Evolutionary conservation across 2,329 filamentous ascomycete species (phyloP), one percentile per base, ranked within the genome.

Genomic region (Phialophora tarda): DNA sequence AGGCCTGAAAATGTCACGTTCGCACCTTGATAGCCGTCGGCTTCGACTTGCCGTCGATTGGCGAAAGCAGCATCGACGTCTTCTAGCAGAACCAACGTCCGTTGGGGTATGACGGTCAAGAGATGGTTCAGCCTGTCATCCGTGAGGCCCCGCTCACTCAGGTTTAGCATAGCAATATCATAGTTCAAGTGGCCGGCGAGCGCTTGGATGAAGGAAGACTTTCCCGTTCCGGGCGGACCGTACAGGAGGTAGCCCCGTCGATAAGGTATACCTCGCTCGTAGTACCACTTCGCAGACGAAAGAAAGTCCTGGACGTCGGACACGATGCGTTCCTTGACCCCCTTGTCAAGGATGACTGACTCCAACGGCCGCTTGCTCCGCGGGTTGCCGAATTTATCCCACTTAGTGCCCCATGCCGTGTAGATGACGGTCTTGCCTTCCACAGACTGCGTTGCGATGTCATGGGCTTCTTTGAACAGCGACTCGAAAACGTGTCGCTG

Each of bases 341-440:
- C 93, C 64, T 89, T 81, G 70, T 96, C 92, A 23, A 97, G 81
- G 5, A 98, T 87, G 4, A 99, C 95, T 1, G 93, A 97, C 11
- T 90, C 88, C 14, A 98, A 81, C 0, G 95, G 94, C 38, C 95
- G 85, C 79, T 98, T 97, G 71, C 90, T 88, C 71, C 93, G 88
- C 26, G 95, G 88, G 69, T 93, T 87, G 8, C 95, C 95, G 72
- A 98, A 90, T 12, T 86, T 87, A 66, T 88, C 84, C 95, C 95
- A 99, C 70, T 92, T 89, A 71, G 92, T 89, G 30, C 91, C 91
- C 76, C 91, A 87, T 24, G 91, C 90, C 26, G 91, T 93, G 78
- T 95, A 97, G 62, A 99, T 93, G 11, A 92, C 85, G 0, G 94
- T 99, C 80, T 96, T 97, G 26, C 95, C 95, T 77, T 98, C 92